Evolutionary conservation across 2,329 filamentous ascomycete genomes (phyloP), one percentile per base, ranked within the genome.

Genomic region (Colletotrichum somersetense): DNA sequence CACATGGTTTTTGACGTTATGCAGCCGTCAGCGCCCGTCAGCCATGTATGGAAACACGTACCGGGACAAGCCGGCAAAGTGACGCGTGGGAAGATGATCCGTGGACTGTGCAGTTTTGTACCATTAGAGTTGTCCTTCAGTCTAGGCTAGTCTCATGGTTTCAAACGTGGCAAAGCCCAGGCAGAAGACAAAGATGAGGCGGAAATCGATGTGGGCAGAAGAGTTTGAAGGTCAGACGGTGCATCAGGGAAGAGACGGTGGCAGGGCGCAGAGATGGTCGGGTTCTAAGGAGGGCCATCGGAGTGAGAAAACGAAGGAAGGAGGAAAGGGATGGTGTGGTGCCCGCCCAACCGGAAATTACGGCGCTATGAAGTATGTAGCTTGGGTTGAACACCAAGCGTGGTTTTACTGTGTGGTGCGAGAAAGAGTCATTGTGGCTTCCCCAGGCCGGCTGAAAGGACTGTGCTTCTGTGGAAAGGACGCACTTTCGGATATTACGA

Each of bases 281-380:
- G 55, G 8, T 10, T 23, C 11, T 5, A 42, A 52, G 26, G 26
- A 3, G 62, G 40, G 57, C 57, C 12, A 56, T 61, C 26, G 10
- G 46, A 42, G 57, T 46, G 26, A 46, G 61, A 57, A 52, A 59
- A 53, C 14, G 50, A 61, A 71, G 40, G 40, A 53, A 58, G 50
- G 66, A 71, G 40, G 40, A 53, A 58, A 64, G 65, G 53, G 38
- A 68, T 68, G 59, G 50, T 56, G 56, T 35, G 35, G 50, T 65
- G 68, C 57, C 55, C 52, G 38, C 38, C 38, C 44, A 59, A 63
- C 69, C 63, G 65, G 68, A 59, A 63, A 72, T 65, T 65, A 57
- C 58, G 69, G 53, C 52, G 58, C 58, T 55, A 33, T 40, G 53
- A 26, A 38, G 46, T 35, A 63, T n/a, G 33, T 5, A 62, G 26